Percentiles rank a stretch among this genome's conserved stretches.
Conservation (phyloP, 2,329 filamentous ascomycete species). For the Monilinia aucupariae region DNA sequence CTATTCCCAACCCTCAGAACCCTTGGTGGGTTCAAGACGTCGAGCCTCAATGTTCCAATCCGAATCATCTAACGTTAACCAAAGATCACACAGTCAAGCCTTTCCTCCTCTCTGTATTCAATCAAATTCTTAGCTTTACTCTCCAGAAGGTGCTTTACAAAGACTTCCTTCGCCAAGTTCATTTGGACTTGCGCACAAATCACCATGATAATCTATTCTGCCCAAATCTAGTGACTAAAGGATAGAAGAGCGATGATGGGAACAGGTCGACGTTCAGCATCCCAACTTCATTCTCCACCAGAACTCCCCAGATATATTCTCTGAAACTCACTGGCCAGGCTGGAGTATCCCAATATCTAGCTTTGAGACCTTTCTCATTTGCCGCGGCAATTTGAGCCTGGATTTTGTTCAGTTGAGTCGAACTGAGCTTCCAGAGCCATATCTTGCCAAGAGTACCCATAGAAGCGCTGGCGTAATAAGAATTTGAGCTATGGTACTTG, state of each 20-base stretch:
- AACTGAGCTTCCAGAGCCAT: constrained; percentile 16
- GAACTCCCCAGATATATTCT: constrained; percentile 39
- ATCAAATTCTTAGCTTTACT: too few relatives aligned
- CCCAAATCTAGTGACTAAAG: not conserved
- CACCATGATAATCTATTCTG: not conserved
- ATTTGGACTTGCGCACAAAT: not conserved
- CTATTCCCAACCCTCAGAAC: too few relatives aligned
- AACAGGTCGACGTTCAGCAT: constrained; percentile 40
- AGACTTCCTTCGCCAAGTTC: too few relatives aligned
- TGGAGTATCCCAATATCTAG: constrained; percentile 42
- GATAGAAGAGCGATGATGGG: constrained; percentile 4
- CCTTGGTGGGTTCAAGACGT: not conserved
- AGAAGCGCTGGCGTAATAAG: constrained; percentile 31
- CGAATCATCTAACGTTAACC: not conserved
- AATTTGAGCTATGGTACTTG: constrained; percentile 29
- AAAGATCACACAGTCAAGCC: too few relatives aligned
- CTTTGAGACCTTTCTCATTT: constrained; percentile 36
- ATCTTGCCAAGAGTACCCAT: constrained; percentile 15
- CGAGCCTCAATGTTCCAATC: not conserved
- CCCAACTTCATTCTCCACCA: constrained; percentile 38
- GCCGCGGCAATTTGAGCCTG: constrained; percentile 32
- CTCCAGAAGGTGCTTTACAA: not conserved
- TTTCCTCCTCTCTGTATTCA: too few relatives aligned
- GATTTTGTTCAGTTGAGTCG: constrained; percentile 25
- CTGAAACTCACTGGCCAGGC: constrained; percentile 38